Base-by-base conservation (phyloP, 176 grass and related monocot species). In the Zoysia japonica region DNA sequence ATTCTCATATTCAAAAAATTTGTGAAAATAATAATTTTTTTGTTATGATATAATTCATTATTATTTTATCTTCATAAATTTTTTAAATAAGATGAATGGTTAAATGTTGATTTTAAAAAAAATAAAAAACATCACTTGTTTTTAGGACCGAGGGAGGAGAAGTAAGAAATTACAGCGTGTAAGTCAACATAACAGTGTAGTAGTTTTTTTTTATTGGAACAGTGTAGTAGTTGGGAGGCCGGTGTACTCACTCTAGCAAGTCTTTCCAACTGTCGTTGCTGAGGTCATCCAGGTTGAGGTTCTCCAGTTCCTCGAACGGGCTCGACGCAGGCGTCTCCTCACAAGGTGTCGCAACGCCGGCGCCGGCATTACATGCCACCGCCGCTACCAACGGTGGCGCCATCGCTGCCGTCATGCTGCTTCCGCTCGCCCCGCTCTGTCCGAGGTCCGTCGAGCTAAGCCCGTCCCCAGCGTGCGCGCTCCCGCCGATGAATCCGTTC, bases 251-350 rank as follows among this genome's bases (percentile, higher is more conserved):
- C 92, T 93, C 95, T 90, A 91, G 77, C 54, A 94, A 74, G 8
- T 94, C 88, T 42, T 85, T 91, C 95, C 92, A 98, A 11, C 77
- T 71, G 11, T 98, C 88, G 70, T 20, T 60, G 85, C 74, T 86
- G 65, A 86, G 55, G 40, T 79, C 75, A 67, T 92, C 91, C n/a
- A 94, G 72, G 68, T 83, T 82, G 10, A 97, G 88, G 77, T 39
- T 86, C 19, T 92, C 85, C 45, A 89, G 84, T 17, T 74, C 88
- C 1, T 87, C 90, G 71, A 90, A 89, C 36, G 89, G 47, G 76
- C 82, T 85, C 20, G 94, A 91, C 47, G 85, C 88, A 53, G 78
- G 80, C 5, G 82, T 86, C 61, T 57, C 45, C 43, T 84, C 80
- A 14, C 56, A 71, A 4, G 72, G 76, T 15, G 74, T 10, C 8